Conservation (phyloP, 352 stramenopile species). For the Globisporangium rhizosaccharum region DNA sequence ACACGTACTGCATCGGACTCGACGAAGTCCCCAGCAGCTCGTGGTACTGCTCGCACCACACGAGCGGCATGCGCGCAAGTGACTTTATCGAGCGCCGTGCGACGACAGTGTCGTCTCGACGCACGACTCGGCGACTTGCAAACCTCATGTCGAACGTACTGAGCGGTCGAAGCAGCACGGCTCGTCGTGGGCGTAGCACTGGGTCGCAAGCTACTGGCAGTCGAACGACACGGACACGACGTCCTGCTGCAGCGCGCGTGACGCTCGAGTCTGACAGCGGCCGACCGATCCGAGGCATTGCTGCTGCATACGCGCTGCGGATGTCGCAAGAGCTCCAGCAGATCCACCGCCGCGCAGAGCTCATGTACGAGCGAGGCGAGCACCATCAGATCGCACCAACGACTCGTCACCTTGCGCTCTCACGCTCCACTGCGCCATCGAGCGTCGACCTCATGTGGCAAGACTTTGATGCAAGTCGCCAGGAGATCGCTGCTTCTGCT, state of each 20-base stretch:
- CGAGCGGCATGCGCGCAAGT: constrained; percentile 30
- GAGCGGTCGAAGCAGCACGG: constrained; percentile 9
- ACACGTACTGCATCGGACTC: constrained; percentile 77
- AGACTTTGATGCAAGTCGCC: constrained; percentile 45
- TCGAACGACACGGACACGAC: constrained; percentile 4
- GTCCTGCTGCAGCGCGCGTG: constrained; percentile 7
- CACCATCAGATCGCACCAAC: constrained; percentile 28
- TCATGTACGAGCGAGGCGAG: constrained; percentile 70
- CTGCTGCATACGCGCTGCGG: constrained; percentile 57
- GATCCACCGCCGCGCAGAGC: constrained; percentile 57
- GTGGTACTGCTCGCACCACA: constrained; percentile 70
- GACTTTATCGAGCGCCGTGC: constrained; percentile 49
- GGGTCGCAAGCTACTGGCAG: constrained; percentile 3
- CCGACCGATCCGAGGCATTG: constrained; percentile 53
- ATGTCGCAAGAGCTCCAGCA: constrained; percentile 78
- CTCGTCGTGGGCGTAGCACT: constrained; percentile 7
- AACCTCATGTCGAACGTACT: constrained; percentile 75
- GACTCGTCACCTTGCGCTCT: constrained; percentile 11
- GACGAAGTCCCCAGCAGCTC: constrained; percentile 43
- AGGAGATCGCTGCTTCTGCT: constrained; percentile 26
- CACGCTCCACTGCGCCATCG: constrained; percentile 25
- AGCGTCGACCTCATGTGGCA: constrained; percentile 53
- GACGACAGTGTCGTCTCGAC: constrained; percentile 55
- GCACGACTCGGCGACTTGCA: constrained; percentile 54
- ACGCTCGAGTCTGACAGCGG: constrained; percentile 27